Evolutionary conservation across 768 basidiomycete genomes (phyloP).

Genomic region (Arthromyces matolae): DNA sequence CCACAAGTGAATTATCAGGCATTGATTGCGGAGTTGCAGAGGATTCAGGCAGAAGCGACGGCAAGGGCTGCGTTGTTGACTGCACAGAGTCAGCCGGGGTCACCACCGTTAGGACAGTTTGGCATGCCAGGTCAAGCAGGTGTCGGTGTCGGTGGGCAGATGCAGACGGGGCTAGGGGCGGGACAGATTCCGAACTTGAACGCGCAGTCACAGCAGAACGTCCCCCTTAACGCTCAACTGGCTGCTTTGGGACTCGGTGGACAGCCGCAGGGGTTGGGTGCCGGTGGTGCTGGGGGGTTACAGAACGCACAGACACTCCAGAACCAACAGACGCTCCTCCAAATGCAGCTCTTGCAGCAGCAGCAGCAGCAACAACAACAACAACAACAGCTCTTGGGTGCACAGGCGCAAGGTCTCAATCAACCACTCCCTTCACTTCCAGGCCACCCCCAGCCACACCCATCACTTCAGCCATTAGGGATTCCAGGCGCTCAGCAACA

Average conservation of each 20-base stretch:
- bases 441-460: slow-evolving; percentile 3
- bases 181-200: slow-evolving; percentile 7
- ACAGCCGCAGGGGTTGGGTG: neutral
- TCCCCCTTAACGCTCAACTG: neutral
- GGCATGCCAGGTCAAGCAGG: neutral
- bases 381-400: neutral
- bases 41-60: slow-evolving; percentile 13
- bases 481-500: neutral
- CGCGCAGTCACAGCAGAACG: neutral
- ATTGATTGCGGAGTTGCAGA: slow-evolving; percentile 18
- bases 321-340: neutral
- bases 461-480: neutral
- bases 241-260: neutral
- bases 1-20: slow-evolving; percentile 17
- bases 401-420: neutral
- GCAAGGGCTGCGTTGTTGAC: slow-evolving; percentile 7
- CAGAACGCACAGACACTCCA: neutral
- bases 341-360: neutral
- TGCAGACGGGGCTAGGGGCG: too few species aligned
- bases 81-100: slow-evolving; percentile 8
- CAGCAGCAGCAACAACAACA: neutral
- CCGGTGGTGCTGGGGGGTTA: neutral
- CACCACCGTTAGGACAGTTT: neutral
- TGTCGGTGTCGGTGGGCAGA: too few species aligned
- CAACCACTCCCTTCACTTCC: neutral